Evolutionary conservation across 768 basidiomycete species (phyloP), one percentile per base, ranked within the genome.

Genomic region (Lactarius psammicola): DNA sequence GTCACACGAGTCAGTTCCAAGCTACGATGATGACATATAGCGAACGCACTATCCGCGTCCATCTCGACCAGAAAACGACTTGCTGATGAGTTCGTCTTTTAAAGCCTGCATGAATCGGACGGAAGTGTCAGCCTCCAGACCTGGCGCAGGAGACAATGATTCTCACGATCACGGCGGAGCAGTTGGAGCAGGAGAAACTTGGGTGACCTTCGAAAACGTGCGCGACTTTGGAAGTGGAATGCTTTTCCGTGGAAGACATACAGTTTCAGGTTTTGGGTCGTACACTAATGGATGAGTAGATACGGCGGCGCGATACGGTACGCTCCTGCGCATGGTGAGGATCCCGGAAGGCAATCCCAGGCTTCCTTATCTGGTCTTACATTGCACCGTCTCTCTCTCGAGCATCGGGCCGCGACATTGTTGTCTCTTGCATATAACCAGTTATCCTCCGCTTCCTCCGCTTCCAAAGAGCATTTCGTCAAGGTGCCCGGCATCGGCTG

Each of bases 31-130:
- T 28, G 34, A 34, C 17, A 30, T 40, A 7, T 36, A 15, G 49
- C 67, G 44, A 40, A 84, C 90, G 75, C 70, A 86, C 91, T 85
- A 92, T 72, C 90, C 91, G 65, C 89, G 80, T 2, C 91, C 91
- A 56, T 94, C 92, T 71, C 92, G 79, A 6, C 91, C 91, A 31
- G 90, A 88, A 77, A 94, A 94, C 0, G 89, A 79, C 72, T 93
- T 94, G 78, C 89, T 91, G 66, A 94, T 90, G 26, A 92, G 76
- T 70, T 93, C 91, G 69, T 94, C 92, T 74, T 93, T 90, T 18
- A 94, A 79, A 26, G 87, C 84, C 90, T 92, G 65, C 11, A 33
- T 23, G 33, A 34, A 23, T 40, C 28, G 51, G 54, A 17, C 51
- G 51, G 30, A 46, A 40, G 23, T 7, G 23, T 59, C 53, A 26